Conservation (phyloP, 371 early-diverging fungal genomes). For the Rhizopus delemar region DNA sequence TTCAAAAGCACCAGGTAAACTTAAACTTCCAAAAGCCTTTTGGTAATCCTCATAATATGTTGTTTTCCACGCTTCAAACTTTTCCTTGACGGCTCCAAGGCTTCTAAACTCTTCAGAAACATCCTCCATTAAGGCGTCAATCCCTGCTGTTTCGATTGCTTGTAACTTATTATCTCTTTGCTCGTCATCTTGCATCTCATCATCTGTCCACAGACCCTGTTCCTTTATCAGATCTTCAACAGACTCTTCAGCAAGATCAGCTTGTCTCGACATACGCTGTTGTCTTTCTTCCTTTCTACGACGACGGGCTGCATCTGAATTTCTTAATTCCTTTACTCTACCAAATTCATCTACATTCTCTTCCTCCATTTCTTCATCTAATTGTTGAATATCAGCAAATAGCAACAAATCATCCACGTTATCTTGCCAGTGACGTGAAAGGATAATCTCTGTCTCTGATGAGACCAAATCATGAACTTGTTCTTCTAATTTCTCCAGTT, state of each 20-base stretch:
- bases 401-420: constrained; percentile 51
- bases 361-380: constrained; percentile 19
- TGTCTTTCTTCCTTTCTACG: constrained; percentile 40
- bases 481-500: constrained; percentile 62
- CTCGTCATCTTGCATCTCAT: constrained; percentile 45
- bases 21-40: constrained; percentile 69
- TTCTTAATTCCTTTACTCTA: constrained; percentile 30
- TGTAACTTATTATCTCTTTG: constrained; percentile 41
- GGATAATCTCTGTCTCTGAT: constrained; percentile 41
- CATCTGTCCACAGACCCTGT: constrained; percentile 58
- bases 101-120: constrained; percentile 59
- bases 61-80: constrained; percentile 68
- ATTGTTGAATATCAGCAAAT: constrained; percentile 26
- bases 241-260: constrained; percentile 9
- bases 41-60: constrained; percentile 65
- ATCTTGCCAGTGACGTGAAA: constrained; percentile 43
- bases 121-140: constrained; percentile 44
- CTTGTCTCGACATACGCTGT: constrained; percentile 16
- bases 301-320: constrained; percentile 32
- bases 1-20: constrained; percentile 71
- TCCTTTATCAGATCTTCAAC: constrained; percentile 26
- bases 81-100: constrained; percentile 53
- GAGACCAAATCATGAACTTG: constrained; percentile 50
- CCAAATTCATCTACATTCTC: constrained; percentile 53
- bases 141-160: constrained; percentile 19